Percentiles rank a stretch among this genome's conserved stretches.
These are phyloP conservation scores for Apostasia shenzhenica DNA, from an alignment of 106 monocot species.

Conservation along the genomic window DNA sequence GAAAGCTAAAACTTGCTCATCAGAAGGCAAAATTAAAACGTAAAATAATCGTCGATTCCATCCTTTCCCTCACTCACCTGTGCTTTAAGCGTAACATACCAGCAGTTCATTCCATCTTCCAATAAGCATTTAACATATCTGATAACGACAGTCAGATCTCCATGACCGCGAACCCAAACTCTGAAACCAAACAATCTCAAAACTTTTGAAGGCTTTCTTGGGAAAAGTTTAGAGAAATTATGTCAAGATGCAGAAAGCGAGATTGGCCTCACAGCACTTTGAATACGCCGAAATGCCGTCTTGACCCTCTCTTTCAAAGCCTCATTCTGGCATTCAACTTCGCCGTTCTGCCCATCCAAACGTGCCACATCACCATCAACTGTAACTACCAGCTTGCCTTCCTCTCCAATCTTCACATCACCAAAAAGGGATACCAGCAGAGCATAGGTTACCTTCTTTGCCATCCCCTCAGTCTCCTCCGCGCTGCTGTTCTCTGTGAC, in stretches of 20 bases:
- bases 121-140: too few species aligned
- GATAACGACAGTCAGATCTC: too few species aligned
- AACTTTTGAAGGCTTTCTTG: too few species aligned
- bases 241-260: constrained; percentile 38
- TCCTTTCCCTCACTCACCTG: too few species aligned
- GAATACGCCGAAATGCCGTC: constrained; percentile 70
- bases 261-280: constrained; percentile 68
- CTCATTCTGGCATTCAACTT: constrained; percentile 77
- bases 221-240: too few species aligned
- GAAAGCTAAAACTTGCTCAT: too few species aligned
- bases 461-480: constrained; percentile 78
- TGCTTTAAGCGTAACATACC: too few species aligned
- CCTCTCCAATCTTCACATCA: constrained; percentile 84
- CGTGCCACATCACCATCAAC: constrained; percentile 75
- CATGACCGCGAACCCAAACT: too few species aligned
- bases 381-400: constrained; percentile 65
- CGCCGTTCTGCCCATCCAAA: constrained; percentile 61
- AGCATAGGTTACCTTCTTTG: constrained; percentile 58
- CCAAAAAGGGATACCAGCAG: constrained; percentile 78
- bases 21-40: too few species aligned
- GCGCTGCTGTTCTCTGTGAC: constrained; percentile 45
- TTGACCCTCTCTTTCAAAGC: constrained; percentile 71
- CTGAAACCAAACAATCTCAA: too few species aligned
- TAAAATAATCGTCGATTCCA: too few species aligned
- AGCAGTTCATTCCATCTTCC: too few species aligned